Evolutionary conservation across 2,329 filamentous ascomycete genomes (phyloP), one percentile per base, ranked within the genome.

Genomic region (Monilinia fructicola): DNA sequence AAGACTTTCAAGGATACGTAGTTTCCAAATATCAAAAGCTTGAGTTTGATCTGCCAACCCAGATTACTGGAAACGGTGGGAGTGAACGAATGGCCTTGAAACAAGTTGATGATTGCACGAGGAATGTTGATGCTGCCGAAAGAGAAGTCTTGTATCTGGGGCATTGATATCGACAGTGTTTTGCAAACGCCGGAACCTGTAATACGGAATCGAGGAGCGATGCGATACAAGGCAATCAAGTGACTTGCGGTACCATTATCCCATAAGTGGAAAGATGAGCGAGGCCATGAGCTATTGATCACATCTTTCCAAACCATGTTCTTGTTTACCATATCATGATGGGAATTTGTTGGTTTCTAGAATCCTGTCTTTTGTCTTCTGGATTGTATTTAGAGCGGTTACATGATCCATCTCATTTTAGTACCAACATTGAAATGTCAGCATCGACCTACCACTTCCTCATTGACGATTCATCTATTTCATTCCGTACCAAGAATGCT

Each of bases 211-310:
- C n/a, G 7, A 50, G 44, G 21, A 21, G n/a, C 44, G 28, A 60
- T 26, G 58, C 44, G 28, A 60, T 26, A 18, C 21, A 5, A 50
- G 44, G 58, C 44, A 50, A 50, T 26, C 58, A 38, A 60, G 58
- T 60, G 58, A 60, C 44, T 38, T 35, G 44, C 16, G 23, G 28
- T 3, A 50, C 28, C 28, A 7, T 48, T 60, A 38, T 40, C 14
- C 21, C 9, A 23, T 16, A 12, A 38, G 44, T 12, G 11, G 12
- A 18, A 38, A 21, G 31, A 11, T 21, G 16, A 18, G 7, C 23
- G 11, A 26, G 12, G 18, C 7, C 31, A 16, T 18, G 11, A 46
- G 1, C 5, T 46, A 21, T 28, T 12, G 28, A 9, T 7, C 26
- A 10, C 10, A 40, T 10, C 9, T 44, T 28, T 48, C 44, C 1